Conservation (phyloP, 306 rosid species). For the Citrullus amarus region DNA sequence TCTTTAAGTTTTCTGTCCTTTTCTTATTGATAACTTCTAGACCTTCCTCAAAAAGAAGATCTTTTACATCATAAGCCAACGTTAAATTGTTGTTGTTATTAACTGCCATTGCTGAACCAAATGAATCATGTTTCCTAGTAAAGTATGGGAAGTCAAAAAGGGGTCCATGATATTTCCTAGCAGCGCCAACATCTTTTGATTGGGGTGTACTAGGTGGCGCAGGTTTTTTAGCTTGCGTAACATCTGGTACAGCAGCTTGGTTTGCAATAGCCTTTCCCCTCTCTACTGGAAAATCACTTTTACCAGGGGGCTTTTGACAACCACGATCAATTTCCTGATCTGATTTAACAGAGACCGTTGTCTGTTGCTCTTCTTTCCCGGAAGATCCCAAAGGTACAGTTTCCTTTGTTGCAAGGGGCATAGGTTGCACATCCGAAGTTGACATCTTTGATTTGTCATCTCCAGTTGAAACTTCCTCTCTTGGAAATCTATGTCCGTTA, state of each 20-base stretch:
- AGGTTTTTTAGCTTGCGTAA: constrained; percentile 45
- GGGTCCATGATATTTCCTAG: constrained; percentile 91
- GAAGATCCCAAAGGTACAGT: constrained; percentile 32
- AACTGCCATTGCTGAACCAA: constrained; percentile 67
- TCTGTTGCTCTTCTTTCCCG: constrained; percentile 61
- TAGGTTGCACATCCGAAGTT: constrained; percentile 36
- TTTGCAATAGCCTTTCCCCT: constrained; percentile 71
- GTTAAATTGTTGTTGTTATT: constrained; percentile 58
- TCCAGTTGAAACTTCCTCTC: constrained; percentile 44
- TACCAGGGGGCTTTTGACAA: constrained; percentile 30
- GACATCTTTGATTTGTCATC: constrained; percentile 45
- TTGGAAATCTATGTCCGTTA: constrained; percentile 37
- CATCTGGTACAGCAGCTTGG: constrained; percentile 53
- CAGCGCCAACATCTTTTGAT: constrained; percentile 49
- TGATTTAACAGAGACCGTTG: constrained; percentile 36
- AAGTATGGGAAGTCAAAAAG: constrained; percentile 95
- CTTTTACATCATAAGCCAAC: constrained; percentile 81
- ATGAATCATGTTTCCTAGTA: constrained; percentile 83
- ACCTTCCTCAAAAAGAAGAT: constrained; percentile 89
- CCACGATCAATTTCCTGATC: constrained; percentile 56
- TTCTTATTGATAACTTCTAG: constrained; percentile 60
- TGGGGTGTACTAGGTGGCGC: constrained; percentile 42
- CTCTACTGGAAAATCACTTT: constrained; percentile 47
- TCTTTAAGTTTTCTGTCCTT: constrained; percentile 63
- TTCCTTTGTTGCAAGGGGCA: constrained; percentile 39